Percentiles rank a stretch among this genome's conserved stretches.
phyloP scores from a whole-genome alignment of 2,329 filamentous ascomycete species.

The Ophiobolus disseminans region DNA sequence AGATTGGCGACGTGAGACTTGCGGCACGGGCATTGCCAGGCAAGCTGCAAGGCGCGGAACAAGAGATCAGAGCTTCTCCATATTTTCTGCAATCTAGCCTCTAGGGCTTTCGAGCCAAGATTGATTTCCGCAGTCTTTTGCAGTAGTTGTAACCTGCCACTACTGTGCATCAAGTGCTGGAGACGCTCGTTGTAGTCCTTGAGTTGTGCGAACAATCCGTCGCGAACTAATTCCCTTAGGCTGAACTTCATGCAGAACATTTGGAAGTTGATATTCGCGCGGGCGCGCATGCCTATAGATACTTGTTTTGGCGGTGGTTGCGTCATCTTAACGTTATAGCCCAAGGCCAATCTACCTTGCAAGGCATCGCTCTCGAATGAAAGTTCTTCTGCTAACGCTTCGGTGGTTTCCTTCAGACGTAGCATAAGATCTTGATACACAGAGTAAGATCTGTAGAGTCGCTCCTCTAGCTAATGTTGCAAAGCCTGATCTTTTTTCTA shows the following conservation, averaged over 20 bases:
- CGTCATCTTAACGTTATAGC: too few species aligned
- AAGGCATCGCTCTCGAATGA: neutral
- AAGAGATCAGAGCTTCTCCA: slow-evolving; percentile 22
- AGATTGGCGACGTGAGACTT: slow-evolving; percentile 30
- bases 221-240: slow-evolving; percentile 14
- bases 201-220: slow-evolving; percentile 20
- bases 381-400: neutral
- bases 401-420: neutral
- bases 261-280: slow-evolving; percentile 13
- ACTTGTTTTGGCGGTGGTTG: neutral
- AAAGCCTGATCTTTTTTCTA: slow-evolving; percentile 7
- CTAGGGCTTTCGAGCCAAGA: slow-evolving; percentile 7
- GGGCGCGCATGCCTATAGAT: too few species aligned
- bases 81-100: slow-evolving; percentile 14
- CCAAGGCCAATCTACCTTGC: too few species aligned
- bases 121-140: slow-evolving; percentile 9
- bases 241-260: slow-evolving; percentile 26
- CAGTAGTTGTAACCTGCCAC: slow-evolving; percentile 20
- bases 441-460: neutral
- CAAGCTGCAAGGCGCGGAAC: slow-evolving; percentile 23
- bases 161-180: slow-evolving; percentile 24
- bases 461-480: neutral
- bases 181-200: slow-evolving; percentile 26
- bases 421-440: neutral
- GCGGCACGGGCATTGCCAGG: slow-evolving; percentile 29